Base-by-base conservation (phyloP, 805 yeast genomes). In the Torulaspora franciscae region DNA sequence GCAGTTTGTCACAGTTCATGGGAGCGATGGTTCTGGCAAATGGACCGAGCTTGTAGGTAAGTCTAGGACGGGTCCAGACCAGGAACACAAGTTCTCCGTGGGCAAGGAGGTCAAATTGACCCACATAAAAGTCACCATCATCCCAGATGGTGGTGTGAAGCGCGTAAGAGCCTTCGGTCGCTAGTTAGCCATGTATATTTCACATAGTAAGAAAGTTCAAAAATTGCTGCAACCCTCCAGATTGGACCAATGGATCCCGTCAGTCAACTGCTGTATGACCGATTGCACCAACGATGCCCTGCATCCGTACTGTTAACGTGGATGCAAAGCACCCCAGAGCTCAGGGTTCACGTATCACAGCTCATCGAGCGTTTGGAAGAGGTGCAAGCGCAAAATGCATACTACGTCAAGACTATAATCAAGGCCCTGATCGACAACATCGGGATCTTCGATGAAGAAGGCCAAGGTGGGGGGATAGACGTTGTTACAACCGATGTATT, bases 111-210 rank as follows among this genome's bases (percentile, higher is more conserved):
- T 72, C 13, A 58, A 65, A 1, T 77, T 64, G 56, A 76, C 89
- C 7, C 95, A 89, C 62, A 85, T 89, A 25, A 79, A 81, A 57
- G 65, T 91, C 54, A 79, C 85, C 7, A 83, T 91, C 64, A 84
- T 89, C 52, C 99, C 99, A 17, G 99, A 91, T 62, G 99, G 99
- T 40, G 99, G 99, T 49, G 87, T 89, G 45, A 91, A 91, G 73
- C 78, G 99, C 63, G 68, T 91, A 30, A 77, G 95, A 53, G 93
- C 90, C 23, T 17, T 32, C 17, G 28, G 38, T 35, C 37, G 28
- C 28, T 38, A 24, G 24, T n/a, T 40, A 33, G 14, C 26, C 25
- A 4, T 24, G 27, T 25, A 27, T 34, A 40, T 24, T 32, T 40
- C 25, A 15, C 13, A 32, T 28, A 28, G 33, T 19, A 28, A 22